phyloP scores from a whole-genome alignment of 306 rosid genomes.

The Trichosanthes truncata region DNA sequence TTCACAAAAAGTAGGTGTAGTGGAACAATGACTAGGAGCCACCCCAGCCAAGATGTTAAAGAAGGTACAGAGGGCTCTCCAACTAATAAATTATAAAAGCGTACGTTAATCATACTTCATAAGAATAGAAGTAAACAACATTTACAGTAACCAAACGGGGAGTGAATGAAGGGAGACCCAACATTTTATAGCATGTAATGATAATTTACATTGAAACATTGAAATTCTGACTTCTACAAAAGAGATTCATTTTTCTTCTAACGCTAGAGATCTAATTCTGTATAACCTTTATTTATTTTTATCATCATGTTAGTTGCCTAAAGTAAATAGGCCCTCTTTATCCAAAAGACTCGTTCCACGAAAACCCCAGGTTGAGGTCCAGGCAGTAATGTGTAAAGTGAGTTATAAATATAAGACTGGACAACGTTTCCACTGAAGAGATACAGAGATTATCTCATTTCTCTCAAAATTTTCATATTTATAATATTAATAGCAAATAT shows the following conservation, averaged over 20 bases:
- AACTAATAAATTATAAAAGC: not conserved
- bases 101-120: not conserved
- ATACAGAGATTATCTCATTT: not conserved
- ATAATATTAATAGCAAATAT: not conserved
- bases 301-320: not conserved
- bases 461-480: not conserved
- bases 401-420: not conserved
- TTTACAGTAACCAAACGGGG: not conserved
- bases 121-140: not conserved
- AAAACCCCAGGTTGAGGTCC: slow-evolving; percentile 2
- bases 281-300: not conserved
- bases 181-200: not conserved
- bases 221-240: not conserved
- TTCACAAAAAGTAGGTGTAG: not conserved
- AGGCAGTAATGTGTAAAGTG: not conserved
- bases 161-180: not conserved
- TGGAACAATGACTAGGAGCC: not conserved
- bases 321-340: not conserved
- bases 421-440: not conserved
- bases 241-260: not conserved
- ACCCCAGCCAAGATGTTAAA: not conserved
- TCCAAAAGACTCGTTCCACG: not conserved
- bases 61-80: not conserved
- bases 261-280: not conserved
- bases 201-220: not conserved